These are phyloP conservation scores for Hygrocybe coccinea DNA, from an alignment of 768 basidiomycete genomes.

Conservation along the genomic window DNA sequence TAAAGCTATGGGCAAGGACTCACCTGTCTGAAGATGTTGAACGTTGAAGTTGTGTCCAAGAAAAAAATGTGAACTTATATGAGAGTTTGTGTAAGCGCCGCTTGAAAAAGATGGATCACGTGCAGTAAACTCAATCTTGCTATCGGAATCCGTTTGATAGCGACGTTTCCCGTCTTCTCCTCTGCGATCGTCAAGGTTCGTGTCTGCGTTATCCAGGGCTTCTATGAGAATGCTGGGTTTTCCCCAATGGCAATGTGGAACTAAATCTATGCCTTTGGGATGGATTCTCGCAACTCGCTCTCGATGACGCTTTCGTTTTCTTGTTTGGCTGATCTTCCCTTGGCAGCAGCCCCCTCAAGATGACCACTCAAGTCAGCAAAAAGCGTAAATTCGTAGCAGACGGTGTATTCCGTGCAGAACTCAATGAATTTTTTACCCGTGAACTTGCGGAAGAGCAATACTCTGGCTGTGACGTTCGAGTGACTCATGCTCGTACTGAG, in stretches of 20 bases:
- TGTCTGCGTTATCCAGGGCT: neutral
- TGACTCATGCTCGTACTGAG: constrained; percentile 98
- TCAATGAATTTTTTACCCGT: constrained; percentile 97
- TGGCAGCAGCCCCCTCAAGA: constrained; percentile 35
- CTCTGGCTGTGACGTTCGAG: constrained; percentile 99
- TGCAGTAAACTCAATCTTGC: neutral
- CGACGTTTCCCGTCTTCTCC: constrained; percentile 20
- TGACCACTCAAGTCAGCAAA: constrained; percentile 90
- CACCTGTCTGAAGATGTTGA: constrained; percentile 29
- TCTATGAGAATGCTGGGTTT: neutral
- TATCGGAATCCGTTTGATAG: constrained; percentile 16
- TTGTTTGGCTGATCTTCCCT: neutral
- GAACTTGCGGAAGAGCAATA: constrained; percentile 99
- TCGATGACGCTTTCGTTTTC: constrained; percentile 4
- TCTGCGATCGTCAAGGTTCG: constrained; percentile 27
- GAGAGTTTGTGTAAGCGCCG: neutral
- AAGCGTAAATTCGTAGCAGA: constrained; percentile 98
- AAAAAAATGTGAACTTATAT: neutral
- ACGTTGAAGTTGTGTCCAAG: no score
- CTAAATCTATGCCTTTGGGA: neutral
- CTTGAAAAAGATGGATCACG: neutral
- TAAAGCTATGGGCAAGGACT: no score
- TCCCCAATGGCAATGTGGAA: neutral
- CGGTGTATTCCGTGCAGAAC: constrained; percentile 98
- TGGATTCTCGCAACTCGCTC: neutral